Evolutionary conservation across 2,329 filamentous ascomycete genomes (phyloP).

Genomic region (Penicillium sp.): DNA sequence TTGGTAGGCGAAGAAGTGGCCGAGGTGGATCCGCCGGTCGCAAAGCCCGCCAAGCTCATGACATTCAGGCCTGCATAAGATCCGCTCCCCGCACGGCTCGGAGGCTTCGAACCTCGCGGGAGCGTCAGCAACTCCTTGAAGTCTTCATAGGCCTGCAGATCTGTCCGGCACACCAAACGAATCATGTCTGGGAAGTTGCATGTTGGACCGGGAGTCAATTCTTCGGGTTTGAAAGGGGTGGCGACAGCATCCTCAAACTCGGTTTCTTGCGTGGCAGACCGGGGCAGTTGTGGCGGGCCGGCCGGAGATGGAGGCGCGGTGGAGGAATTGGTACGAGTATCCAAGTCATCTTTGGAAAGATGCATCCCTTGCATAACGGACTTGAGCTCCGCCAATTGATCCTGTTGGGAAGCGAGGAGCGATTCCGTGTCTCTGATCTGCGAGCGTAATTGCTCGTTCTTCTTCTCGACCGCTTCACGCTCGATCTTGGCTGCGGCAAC

Average conservation of each 20-base stretch:
- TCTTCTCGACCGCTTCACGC: constrained; percentile 76
- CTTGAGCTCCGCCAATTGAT: constrained; percentile 90
- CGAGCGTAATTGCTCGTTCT: constrained; percentile 82
- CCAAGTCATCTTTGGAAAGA: constrained; percentile 68
- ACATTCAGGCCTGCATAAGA: constrained; percentile 67
- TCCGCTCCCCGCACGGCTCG: constrained; percentile 71
- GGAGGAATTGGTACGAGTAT: constrained; percentile 66
- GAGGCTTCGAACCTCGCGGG: constrained; percentile 62
- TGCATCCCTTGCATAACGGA: constrained; percentile 86
- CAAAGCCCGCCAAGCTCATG: constrained; percentile 55
- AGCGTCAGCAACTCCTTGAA: constrained; percentile 76
- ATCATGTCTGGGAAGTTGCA: constrained; percentile 81
- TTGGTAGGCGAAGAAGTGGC: constrained; percentile 61
- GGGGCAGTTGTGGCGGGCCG: constrained; percentile 58
- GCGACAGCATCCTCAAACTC: constrained; percentile 62
- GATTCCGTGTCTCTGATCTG: constrained; percentile 86
- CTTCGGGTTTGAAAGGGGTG: constrained; percentile 51
- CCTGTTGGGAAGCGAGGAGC: constrained; percentile 84
- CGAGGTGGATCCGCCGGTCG: constrained; percentile 54
- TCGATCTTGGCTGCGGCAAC: constrained; percentile 86
- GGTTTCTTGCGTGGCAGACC: constrained; percentile 55
- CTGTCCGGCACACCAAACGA: constrained; percentile 78
- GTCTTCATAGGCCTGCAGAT: constrained; percentile 79
- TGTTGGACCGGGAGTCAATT: constrained; percentile 63
- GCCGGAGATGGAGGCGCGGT: constrained; percentile 79